phyloP scores from a whole-genome alignment of 495 filamentous ascomycete species.

The Penicillium paxilli region DNA sequence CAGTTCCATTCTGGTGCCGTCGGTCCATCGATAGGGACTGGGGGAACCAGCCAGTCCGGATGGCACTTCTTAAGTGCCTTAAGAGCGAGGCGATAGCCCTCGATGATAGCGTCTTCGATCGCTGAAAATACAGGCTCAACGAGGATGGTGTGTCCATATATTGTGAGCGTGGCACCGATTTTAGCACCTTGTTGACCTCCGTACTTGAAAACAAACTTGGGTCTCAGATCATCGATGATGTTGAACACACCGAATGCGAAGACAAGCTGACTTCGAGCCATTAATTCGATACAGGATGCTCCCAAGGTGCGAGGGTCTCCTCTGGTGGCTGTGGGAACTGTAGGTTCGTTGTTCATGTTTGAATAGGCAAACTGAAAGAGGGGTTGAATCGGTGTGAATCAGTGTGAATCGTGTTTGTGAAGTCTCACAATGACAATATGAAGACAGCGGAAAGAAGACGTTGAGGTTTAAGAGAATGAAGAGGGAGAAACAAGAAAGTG shows the following conservation, averaged over 20 bases:
- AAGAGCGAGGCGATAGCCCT: conserved; percentile 29
- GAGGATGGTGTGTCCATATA: conserved; percentile 36
- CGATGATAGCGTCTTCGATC: conserved; percentile 20
- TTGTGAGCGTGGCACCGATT: conserved; percentile 27
- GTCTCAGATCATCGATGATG: conserved; percentile 22
- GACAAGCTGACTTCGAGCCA: conserved; percentile 23
- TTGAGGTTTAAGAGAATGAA: too few species aligned
- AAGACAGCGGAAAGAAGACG: too few species aligned
- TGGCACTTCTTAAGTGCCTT: conserved; percentile 17
- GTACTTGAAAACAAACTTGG: conserved; percentile 25
- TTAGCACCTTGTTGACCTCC: background rate
- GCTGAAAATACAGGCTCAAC: conserved; percentile 3
- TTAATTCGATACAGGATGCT: background rate
- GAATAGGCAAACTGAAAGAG: too few species aligned
- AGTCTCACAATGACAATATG: too few species aligned
- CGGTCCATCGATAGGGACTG: conserved; percentile 18
- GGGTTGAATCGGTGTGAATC: too few species aligned
- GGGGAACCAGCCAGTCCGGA: conserved; percentile 28
- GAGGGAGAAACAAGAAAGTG: too few species aligned
- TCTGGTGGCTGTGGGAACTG: too few species aligned
- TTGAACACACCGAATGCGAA: conserved; percentile 35
- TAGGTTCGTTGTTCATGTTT: too few species aligned
- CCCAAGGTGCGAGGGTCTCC: too few species aligned
- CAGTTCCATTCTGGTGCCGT: conserved; percentile 28
- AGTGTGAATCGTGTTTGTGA: too few species aligned